phyloP scores from a whole-genome alignment of 345 rosid species.

The Syzygium grande region DNA sequence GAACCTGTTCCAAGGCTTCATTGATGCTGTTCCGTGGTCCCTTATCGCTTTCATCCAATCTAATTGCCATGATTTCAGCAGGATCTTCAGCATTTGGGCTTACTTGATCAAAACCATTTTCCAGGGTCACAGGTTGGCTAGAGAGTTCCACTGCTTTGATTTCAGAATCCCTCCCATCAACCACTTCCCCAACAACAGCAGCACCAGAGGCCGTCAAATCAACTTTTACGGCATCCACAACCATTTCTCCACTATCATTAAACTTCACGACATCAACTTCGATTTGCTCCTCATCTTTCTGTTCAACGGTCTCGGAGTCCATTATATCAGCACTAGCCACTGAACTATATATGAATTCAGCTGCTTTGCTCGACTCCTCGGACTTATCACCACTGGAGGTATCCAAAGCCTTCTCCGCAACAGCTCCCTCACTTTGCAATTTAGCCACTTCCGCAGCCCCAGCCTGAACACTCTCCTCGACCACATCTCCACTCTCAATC shows the following conservation, averaged over 20 bases:
- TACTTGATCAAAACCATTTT: constrained; percentile 40
- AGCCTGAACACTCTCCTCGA: background rate
- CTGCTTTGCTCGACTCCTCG: background rate
- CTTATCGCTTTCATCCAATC: background rate
- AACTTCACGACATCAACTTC: constrained; percentile 26
- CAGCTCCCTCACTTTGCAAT: constrained; percentile 12
- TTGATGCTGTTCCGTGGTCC: background rate
- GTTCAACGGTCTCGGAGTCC: background rate
- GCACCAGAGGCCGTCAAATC: constrained; percentile 14
- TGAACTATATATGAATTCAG: background rate
- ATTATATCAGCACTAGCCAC: background rate
- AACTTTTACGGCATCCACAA: constrained; percentile 22
- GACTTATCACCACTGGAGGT: background rate
- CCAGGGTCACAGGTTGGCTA: constrained; percentile 16
- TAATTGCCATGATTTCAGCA: background rate
- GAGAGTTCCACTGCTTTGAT: constrained; percentile 15
- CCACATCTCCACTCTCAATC: constrained; percentile 1
- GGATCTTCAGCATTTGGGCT: constrained; percentile 9
- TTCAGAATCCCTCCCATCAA: constrained; percentile 16
- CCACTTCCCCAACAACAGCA: constrained; percentile 27
- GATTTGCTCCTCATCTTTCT: constrained; percentile 8
- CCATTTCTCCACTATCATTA: constrained; percentile 17
- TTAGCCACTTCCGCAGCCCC: constrained; percentile 7
- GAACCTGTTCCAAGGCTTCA: background rate
- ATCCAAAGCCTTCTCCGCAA: background rate